Conservation (phyloP, 2,329 filamentous ascomycete genomes). For the Cryphonectria japonica region DNA sequence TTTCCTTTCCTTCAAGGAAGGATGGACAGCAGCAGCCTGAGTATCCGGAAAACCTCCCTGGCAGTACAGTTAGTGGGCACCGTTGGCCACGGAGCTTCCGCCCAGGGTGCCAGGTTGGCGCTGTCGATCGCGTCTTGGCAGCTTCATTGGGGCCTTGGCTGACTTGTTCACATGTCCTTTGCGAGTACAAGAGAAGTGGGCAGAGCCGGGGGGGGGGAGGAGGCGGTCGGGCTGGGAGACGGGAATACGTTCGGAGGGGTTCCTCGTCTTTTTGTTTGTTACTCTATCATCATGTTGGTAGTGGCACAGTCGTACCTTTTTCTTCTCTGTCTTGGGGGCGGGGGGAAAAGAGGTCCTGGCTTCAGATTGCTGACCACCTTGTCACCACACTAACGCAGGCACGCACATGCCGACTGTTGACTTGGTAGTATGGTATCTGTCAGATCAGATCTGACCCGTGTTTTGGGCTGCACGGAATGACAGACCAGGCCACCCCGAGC, state of each 20-base stretch:
- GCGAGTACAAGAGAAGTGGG: background rate
- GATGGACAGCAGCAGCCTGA: background rate
- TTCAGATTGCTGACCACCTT: background rate
- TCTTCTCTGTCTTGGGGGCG: background rate
- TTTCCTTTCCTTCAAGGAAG: background rate
- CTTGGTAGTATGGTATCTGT: background rate
- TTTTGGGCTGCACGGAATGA: background rate
- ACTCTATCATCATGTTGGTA: background rate
- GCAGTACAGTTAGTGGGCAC: background rate
- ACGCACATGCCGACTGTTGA: background rate
- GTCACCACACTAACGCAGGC: background rate
- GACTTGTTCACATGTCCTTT: background rate
- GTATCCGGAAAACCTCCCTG: no score
- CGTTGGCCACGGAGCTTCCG: background rate
- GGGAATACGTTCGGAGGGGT: background rate
- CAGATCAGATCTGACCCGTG: background rate
- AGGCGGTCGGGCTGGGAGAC: background rate
- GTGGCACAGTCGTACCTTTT: background rate
- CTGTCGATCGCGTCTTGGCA: conserved; percentile 7
- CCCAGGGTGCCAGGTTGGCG: background rate
- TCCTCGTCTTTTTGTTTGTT: background rate
- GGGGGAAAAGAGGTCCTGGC: no score
- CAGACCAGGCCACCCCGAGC: background rate
- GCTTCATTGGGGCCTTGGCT: background rate
- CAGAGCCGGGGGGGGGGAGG: background rate